Base-by-base conservation (phyloP, 768 basidiomycete genomes). In the Mycena metata region DNA sequence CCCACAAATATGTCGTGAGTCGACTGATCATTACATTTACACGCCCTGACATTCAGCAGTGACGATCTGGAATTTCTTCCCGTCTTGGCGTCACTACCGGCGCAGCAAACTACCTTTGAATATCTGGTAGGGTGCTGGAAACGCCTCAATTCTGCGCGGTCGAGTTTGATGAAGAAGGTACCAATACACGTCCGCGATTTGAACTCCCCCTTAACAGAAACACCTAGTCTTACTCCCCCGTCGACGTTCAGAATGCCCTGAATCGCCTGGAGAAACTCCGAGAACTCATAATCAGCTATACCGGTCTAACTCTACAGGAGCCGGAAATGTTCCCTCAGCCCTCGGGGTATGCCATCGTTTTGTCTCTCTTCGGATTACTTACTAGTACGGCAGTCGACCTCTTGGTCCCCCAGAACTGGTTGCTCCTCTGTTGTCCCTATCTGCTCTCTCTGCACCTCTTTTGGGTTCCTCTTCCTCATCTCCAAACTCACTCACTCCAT, bases 321-420 rank as follows among this genome's bases (percentile, higher is more conserved):
- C 94, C 96, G 1, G 90, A 90, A 43, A 96, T 98, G 92, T 99
- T 99, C 72, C 93, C 95, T 54, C 95, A 98, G 72, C 96, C 96
- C 12, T 62, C 79, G 60, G 86, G 89, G 96, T 94, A 78, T 66
- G 61, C 50, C 17, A 2, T 87, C 82, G 30, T 26, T 52, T 64
- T 17, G 13, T 19, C 36, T 42, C 49, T 45, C 50, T 41, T 45
- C 36, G 30, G 50, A 57, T 35, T 26, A 35, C 43, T n/a, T 33
- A 69, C 33, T 50, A 49, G 36, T 49, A 17, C 36, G 26, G 41
- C 63, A 94, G 93, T 10, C 91, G 91, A 75, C 82, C 83, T 1
- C 80, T 93, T 57, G 97, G 97, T 15, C 83, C 94, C 1, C 80
- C 86, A 19, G 98, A 99, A 76, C 87, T 99, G 39, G 84, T 96